Evolutionary conservation across 768 basidiomycete genomes (phyloP), one percentile per base, ranked within the genome.

Genomic region (Glaciozyma antarctica): DNA sequence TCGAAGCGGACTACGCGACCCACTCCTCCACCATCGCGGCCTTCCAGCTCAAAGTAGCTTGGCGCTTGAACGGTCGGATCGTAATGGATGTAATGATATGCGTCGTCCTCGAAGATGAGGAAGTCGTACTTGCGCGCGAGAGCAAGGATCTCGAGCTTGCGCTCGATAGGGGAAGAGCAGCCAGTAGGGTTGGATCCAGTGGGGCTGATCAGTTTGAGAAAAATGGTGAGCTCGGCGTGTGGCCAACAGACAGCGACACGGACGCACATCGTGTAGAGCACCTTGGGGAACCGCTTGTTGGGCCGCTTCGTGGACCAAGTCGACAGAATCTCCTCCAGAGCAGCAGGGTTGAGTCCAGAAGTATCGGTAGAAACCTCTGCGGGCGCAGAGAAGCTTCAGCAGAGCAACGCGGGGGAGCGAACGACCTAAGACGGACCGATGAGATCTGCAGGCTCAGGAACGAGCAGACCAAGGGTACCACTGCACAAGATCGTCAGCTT

Each of bases 1-100:
- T 95, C 92, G 75, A 94, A 90, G 48, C 92, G 84, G 24, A 94
- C 71, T 47, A 94, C 90, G 17, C 86, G 83, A 4, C 92, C 92
- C 28, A 82, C 81, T 70, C 84, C 82, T 2, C 75, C 77, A 12
- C 81, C 80, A 68, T 82, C 81, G 60, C 83, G 81, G 17, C 78
- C 79, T 76, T 95, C 92, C 45, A 94, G 81, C 47, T 82, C 80
- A 73, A 93, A 91, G 77, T 92, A 94, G 0, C 86, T 88, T 24
- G 68, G 67, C 1, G 86, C 83, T 19, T 54, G 53, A 15, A 44
- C 15, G 13, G 76, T 75, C 22, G 79, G 76, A 44, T 88, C 87
- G 68, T 86, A 92, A 77, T 90, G 88, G 61, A 90, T 76, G 70
- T 73, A 77, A 64, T 73, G 74, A 73, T 72, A 70, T n/a, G 69